Conservation (phyloP, 2,329 filamentous ascomycete species). For the Penicillium sp. region DNA sequence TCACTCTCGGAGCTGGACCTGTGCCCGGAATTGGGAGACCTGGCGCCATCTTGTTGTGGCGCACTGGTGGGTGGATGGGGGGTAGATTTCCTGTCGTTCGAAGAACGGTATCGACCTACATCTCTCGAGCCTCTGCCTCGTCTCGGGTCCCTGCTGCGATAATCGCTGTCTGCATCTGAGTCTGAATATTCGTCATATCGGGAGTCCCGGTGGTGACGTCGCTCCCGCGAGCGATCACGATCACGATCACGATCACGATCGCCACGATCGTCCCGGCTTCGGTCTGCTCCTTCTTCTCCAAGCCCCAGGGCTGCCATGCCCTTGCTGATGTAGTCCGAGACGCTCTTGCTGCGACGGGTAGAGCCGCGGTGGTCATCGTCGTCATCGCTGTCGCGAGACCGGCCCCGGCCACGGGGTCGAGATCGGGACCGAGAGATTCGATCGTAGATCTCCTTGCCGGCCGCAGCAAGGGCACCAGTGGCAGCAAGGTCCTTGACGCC, state of each 20-base stretch:
- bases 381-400: conserved; percentile 42
- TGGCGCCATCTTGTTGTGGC: conserved; percentile 14
- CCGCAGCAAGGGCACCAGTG: conserved; percentile 46
- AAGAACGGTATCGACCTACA: conserved; percentile 42
- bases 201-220: conserved; percentile 29
- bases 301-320: conserved; percentile 47
- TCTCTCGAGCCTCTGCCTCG: conserved; percentile 41
- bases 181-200: conserved; percentile 41
- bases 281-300: conserved; percentile 30
- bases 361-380: conserved; percentile 46
- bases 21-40: conserved; percentile 9
- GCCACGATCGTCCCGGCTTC: conserved; percentile 14
- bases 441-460: conserved; percentile 48
- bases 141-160: conserved; percentile 32
- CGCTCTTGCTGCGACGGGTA: conserved; percentile 46
- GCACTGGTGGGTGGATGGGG: conserved; percentile 25
- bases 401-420: conserved; percentile 35
- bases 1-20: conserved; percentile 38
- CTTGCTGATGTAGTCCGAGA: conserved; percentile 46
- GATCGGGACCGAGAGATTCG: conserved; percentile 40
- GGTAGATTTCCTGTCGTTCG: conserved; percentile 23
- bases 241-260: conserved; percentile 9
- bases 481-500: conserved; percentile 45
- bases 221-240: conserved; percentile 21
- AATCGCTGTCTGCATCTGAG: conserved; percentile 38